Base-by-base conservation (phyloP, 805 yeast species). In the Zygoascus tannicola region DNA sequence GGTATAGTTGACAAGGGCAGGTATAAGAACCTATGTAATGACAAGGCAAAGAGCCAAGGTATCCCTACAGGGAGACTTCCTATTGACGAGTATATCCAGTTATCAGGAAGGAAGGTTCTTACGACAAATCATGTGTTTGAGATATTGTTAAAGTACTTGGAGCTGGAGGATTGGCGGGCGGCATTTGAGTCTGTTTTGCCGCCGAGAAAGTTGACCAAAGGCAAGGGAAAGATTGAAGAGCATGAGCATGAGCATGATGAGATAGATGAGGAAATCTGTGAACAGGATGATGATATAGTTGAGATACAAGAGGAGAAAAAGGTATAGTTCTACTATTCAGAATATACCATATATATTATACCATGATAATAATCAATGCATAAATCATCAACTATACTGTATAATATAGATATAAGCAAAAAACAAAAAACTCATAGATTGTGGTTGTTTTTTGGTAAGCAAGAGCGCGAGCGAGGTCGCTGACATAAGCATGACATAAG, bases 81-180 rank as follows among this genome's bases (percentile, higher is more conserved):
- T 4, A 85, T 90, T 44, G 94, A 80, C 44, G 85, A 86, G 61
- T 85, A 70, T 56, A 83, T 92, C 46, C 75, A 80, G 51, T 64
- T 92, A 41, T 79, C 84, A 48, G 95, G 97, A 1, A 74, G 97
- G 53, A 77, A 78, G 50, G 97, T 90, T 2, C 68, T 92, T 48
- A 94, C 97, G 0, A 88, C 97, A 0, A 83, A 94, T 26, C 97
- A 90, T 60, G 97, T 92, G n/a, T 82, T 85, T 48, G 95, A 90
- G 60, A 65, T 92, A 48, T 68, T 87, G 65, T 70, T 90, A 44
- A 76, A 78, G 58, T 87, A 90, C 83, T 72, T 80, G 47, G 94
- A 87, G 54, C 66, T 69, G 37, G 71, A 71, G 44, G 85, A 85
- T 61, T 90, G 98, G 97, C 82, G 77, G 53, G 63, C 60, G 41